Evolutionary conservation across 257 asterid genomes (phyloP), one percentile per base, ranked within the genome.

Genomic region (Plectranthus barbatus): DNA sequence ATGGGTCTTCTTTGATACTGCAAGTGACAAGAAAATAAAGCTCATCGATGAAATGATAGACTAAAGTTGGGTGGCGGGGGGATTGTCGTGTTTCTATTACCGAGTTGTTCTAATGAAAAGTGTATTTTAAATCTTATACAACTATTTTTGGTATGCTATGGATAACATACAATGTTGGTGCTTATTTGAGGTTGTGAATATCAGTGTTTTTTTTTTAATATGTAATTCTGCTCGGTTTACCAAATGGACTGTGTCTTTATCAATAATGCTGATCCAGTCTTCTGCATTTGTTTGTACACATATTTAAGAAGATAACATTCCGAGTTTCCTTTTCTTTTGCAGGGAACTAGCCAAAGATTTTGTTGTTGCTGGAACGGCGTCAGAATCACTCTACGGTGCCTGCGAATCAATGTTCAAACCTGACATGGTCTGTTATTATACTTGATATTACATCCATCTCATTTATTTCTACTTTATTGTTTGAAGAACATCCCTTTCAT

Each of bases 321-420:
- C 41, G n/a, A 7, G 40, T 13, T 72, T 44, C 15, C 18, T 49
- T 45, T 62, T 48, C 12, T 11, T 60, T 56, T 78, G 76, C 83
- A 92, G 97, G 80, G 97, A 92, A 78, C 96, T 92, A 57, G 99
- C 99, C 54, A 89, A 92, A 79, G 99, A 92, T 71, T 92, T 92
- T 75, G 99, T 92, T 60, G 96, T 92, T 68, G 84, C 97, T 71
- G 97, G 96, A 20, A 92, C 96, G 65, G 96, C 97, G 66, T 89
- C 96, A 31, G 99, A 92, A 77, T 92, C 99, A 23, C 91, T 92
- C 37, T 89, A 92, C 47, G 99, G 99, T 79, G 99, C 99, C 67
- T 89, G 96, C 50, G 99, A 92, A 81, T 86, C 99, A 13, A 92
- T 92, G 99, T 92, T 76, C 83, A 89, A 87, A 70, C 94, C 97